Evolutionary conservation across 2,329 filamentous ascomycete species (phyloP).

Genomic region (Colletotrichum echinochloae): DNA sequence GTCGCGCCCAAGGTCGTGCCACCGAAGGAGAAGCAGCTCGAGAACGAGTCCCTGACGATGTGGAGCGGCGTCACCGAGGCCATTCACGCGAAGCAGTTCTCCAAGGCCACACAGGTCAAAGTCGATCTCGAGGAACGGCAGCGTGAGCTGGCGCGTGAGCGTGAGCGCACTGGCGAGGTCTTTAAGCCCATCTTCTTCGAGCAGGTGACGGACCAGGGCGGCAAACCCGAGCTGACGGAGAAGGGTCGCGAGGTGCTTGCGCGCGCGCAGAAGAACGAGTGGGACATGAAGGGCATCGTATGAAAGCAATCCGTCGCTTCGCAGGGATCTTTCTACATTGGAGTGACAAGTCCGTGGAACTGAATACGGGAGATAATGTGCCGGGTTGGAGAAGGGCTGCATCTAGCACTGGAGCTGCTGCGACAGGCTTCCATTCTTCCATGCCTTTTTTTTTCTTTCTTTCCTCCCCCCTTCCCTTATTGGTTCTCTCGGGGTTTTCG

Average conservation of each 20-base stretch:
- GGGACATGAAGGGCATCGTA: constrained; percentile 61
- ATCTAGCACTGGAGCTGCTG: constrained; percentile 18
- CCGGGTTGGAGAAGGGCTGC: constrained; percentile 9
- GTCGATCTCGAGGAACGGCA: constrained; percentile 92
- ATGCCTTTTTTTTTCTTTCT: neutral
- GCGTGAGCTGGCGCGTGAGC: constrained; percentile 83
- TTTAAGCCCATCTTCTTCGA: constrained; percentile 94
- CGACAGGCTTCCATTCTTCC: neutral
- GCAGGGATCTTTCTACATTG: neutral
- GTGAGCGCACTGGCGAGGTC: constrained; percentile 74
- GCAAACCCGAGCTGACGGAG: constrained; percentile 66
- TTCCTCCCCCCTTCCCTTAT: neutral
- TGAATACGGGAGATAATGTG: neutral
- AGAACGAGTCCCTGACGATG: constrained; percentile 89
- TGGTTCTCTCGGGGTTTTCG: neutral
- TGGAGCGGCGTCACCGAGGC: constrained; percentile 91
- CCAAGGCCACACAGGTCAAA: constrained; percentile 86
- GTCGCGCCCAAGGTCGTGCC: constrained; percentile 85
- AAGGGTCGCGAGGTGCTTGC: constrained; percentile 64
- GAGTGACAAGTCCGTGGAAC: neutral
- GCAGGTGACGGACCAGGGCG: constrained; percentile 66
- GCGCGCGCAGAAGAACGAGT: constrained; percentile 65
- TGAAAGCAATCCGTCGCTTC: neutral
- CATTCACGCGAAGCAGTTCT: constrained; percentile 85
- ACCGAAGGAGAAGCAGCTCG: constrained; percentile 80